A percentile compares a stretch with the other conserved stretches of the same genome.
Evolutionary conservation across 371 early-diverging fungal species (phyloP).

Genomic region (Mortierella sp.): DNA sequence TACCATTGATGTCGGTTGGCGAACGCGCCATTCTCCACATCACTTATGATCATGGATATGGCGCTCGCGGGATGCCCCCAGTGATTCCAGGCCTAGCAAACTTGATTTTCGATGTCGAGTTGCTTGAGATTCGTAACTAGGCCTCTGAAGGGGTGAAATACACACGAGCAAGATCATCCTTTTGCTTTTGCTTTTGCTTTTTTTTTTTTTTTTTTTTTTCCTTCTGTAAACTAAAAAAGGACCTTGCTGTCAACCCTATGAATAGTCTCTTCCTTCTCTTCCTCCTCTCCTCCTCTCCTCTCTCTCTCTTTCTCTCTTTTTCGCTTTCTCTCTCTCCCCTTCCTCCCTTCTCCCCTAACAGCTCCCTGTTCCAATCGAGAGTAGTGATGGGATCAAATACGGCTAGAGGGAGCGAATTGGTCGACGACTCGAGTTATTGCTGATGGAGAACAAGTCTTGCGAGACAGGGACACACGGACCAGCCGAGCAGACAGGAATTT

Average conservation of each 20-base stretch:
- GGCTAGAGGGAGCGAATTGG: too few species aligned
- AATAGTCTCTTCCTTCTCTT: neutral
- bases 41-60: constrained; percentile 83
- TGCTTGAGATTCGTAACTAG: constrained; percentile 83
- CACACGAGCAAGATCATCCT: neutral
- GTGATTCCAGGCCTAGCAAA: constrained; percentile 88
- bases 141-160: neutral
- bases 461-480: too few species aligned
- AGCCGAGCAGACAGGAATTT: too few species aligned
- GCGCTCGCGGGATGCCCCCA: constrained; percentile 74
- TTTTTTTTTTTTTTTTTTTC: neutral
- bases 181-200: neutral
- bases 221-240: neutral
- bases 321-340: neutral
- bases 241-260: neutral
- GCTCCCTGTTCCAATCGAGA: too few species aligned
- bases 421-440: too few species aligned
- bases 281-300: constrained; percentile 2
- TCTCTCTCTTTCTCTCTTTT: neutral
- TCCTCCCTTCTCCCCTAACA: neutral
- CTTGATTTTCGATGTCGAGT: constrained; percentile 88
- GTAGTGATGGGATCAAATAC: too few species aligned
- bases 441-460: too few species aligned
- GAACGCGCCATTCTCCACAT: constrained; percentile 78
- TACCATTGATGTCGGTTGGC: constrained; percentile 88